Evolutionary conservation across 768 basidiomycete species (phyloP).

Genomic region (Dictyophora rubrovolvata): DNA sequence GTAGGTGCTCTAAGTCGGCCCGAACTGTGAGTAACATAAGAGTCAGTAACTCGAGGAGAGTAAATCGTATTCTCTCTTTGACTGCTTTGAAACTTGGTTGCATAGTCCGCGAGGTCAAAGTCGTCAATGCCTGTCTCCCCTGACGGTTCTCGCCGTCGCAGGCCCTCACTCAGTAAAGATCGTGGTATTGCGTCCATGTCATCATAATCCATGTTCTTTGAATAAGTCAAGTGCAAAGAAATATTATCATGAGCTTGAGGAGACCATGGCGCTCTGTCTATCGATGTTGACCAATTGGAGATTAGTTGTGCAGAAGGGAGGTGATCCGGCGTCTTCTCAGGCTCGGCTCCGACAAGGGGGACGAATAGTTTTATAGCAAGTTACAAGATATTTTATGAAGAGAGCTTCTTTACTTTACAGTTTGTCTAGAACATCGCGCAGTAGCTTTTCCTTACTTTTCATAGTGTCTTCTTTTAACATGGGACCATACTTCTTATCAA

Average conservation of each 20-base stretch:
- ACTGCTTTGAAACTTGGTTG: constrained; percentile 23
- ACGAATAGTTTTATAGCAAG: too few species aligned
- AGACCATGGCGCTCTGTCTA: constrained; percentile 3
- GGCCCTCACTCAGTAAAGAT: not conserved
- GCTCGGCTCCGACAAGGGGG: too few species aligned
- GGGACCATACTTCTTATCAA: constrained; percentile 2
- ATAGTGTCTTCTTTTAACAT: constrained; percentile 3
- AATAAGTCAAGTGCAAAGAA: not conserved
- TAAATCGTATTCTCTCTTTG: not conserved
- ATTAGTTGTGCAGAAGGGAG: not conserved
- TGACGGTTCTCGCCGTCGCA: constrained; percentile 34
- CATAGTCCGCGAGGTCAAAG: constrained; percentile 64
- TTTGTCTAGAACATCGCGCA: constrained; percentile 3
- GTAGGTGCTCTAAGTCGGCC: constrained; percentile 1
- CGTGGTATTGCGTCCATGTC: not conserved
- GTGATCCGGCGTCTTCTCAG: not conserved
- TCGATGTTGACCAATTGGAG: not conserved
- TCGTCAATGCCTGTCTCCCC: constrained; percentile 56
- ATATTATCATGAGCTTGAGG: not conserved
- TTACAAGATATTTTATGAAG: too few species aligned
- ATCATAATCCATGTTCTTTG: not conserved
- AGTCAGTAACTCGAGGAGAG: not conserved
- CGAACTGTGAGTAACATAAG: not conserved
- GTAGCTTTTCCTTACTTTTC: constrained; percentile 5
- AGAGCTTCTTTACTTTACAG: not conserved